phyloP scores from a whole-genome alignment of 352 stramenopile genomes.

The Globisporangium canariense region DNA sequence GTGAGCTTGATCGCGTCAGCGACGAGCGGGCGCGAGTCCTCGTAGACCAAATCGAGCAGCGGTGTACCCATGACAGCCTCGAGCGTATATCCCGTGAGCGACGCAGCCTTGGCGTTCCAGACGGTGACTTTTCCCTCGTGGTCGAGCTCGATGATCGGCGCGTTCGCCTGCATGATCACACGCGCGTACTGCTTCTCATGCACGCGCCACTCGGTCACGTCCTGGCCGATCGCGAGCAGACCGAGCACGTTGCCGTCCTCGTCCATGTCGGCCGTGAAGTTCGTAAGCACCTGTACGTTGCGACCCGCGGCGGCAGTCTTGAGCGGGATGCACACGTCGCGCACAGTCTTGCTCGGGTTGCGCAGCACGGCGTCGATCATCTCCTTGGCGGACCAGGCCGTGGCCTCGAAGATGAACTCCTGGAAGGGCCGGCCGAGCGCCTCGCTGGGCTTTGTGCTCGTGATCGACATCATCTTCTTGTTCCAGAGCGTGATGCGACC shows the following conservation, averaged over 20 bases:
- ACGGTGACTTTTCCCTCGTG: slow-evolving; percentile 52
- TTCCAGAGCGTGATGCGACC: slow-evolving; percentile 68
- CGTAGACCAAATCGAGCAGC: slow-evolving; percentile 46
- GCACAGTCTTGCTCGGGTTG: slow-evolving; percentile 21
- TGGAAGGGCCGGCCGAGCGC: slow-evolving; percentile 34
- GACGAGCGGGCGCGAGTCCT: slow-evolving; percentile 42
- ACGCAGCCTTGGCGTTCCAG: slow-evolving; percentile 65
- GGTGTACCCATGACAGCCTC: slow-evolving; percentile 41
- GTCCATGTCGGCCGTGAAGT: slow-evolving; percentile 51
- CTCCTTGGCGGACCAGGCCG: slow-evolving; percentile 15
- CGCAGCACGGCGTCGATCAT: slow-evolving; percentile 19
- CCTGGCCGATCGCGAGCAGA: slow-evolving; percentile 40
- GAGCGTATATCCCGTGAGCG: slow-evolving; percentile 56
- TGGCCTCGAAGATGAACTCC: slow-evolving; percentile 30
- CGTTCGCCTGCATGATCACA: slow-evolving; percentile 72
- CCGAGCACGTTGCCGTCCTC: slow-evolving; percentile 27
- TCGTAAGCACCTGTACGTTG: slow-evolving; percentile 55
- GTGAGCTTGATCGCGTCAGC: slow-evolving; percentile 40
- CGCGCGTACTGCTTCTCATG: slow-evolving; percentile 49
- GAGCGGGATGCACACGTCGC: slow-evolving; percentile 45
- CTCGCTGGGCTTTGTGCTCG: slow-evolving; percentile 24
- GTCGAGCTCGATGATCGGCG: slow-evolving; percentile 77
- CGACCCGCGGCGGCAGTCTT: slow-evolving; percentile 35
- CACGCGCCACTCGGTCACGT: slow-evolving; percentile 43
- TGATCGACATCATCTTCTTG: slow-evolving; percentile 43